Conservation (phyloP, 805 yeast species). For the Citeromyces matritensis region DNA sequence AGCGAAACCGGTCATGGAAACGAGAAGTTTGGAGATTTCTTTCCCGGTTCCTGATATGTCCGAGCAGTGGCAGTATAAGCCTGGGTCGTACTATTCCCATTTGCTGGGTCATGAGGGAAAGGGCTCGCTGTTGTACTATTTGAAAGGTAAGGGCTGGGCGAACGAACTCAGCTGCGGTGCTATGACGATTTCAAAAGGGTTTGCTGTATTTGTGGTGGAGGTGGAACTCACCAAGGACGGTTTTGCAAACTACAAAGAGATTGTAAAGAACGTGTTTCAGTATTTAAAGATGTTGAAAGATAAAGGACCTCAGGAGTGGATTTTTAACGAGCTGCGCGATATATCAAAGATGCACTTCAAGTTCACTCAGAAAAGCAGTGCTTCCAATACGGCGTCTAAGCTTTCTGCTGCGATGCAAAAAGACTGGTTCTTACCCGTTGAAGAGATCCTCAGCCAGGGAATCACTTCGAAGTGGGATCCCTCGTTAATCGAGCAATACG, state of each 20-base stretch:
- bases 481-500: conserved; percentile 30
- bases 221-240: conserved; percentile 72
- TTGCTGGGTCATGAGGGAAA: conserved; percentile 85
- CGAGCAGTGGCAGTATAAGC: conserved; percentile 50
- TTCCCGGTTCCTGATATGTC: conserved; percentile 70
- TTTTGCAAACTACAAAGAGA: conserved; percentile 41
- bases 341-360: conserved; percentile 59
- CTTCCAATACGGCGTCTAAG: conserved; percentile 58
- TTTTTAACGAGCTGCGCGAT: conserved; percentile 61
- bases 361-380: conserved; percentile 64
- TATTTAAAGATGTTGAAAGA: conserved; percentile 48
- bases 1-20: conserved; percentile 77
- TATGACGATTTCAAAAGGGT: conserved; percentile 49
- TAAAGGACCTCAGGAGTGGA: conserved; percentile 61
- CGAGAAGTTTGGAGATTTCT: conserved; percentile 46
- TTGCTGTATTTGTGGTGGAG: conserved; percentile 51
- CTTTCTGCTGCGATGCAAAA: conserved; percentile 50
- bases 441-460: conserved; percentile 39
- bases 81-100: conserved; percentile 62
- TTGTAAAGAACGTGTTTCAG: conserved; percentile 49
- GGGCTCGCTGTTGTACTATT: conserved; percentile 62
- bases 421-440: conserved; percentile 39
- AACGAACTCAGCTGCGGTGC: conserved; percentile 65
- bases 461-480: conserved; percentile 48
- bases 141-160: conserved; percentile 70